Percentiles rank a stretch among this genome's conserved stretches.
These are phyloP conservation scores for Paspalum notatum DNA, from an alignment of 176 grass and related monocot genomes.

Conservation along the genomic window DNA sequence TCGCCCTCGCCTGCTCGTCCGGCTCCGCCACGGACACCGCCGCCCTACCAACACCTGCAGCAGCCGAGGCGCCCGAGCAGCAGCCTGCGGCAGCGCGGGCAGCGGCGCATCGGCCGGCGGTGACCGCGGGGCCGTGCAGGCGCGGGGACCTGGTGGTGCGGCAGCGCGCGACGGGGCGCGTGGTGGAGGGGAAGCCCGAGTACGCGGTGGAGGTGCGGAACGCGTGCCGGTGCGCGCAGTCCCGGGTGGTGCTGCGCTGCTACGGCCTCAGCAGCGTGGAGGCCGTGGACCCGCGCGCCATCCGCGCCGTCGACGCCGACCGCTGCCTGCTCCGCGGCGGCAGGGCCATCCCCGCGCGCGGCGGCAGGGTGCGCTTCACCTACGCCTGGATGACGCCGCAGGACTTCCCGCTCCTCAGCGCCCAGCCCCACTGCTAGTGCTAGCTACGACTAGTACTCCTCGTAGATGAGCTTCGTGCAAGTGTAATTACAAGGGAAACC, in stretches of 20 bases:
- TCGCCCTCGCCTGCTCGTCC: neutral
- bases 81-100: neutral
- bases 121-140: conserved; percentile 1
- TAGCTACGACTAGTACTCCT: neutral
- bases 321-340: conserved; percentile 48
- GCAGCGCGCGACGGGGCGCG: conserved; percentile 45
- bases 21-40: neutral
- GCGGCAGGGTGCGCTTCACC: conserved; percentile 48
- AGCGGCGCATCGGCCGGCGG: neutral
- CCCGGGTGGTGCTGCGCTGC: conserved; percentile 52
- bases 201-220: conserved; percentile 56
- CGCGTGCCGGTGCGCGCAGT: conserved; percentile 57
- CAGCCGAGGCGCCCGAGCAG: too few relatives aligned
- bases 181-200: conserved; percentile 50
- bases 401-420: conserved; percentile 55
- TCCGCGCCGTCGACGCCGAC: conserved; percentile 46
- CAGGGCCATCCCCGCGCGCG: neutral
- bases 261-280: conserved; percentile 62
- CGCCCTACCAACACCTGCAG: neutral
- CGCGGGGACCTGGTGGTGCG: conserved; percentile 37
- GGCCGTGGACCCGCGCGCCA: conserved; percentile 50
- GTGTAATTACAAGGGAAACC: too few relatives aligned
- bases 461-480: too few relatives aligned
- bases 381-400: conserved; percentile 72
- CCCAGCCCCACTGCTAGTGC: conserved; percentile 19